phyloP scores from a whole-genome alignment of 2,329 filamentous ascomycete genomes.

The Claviceps lovelessii region DNA sequence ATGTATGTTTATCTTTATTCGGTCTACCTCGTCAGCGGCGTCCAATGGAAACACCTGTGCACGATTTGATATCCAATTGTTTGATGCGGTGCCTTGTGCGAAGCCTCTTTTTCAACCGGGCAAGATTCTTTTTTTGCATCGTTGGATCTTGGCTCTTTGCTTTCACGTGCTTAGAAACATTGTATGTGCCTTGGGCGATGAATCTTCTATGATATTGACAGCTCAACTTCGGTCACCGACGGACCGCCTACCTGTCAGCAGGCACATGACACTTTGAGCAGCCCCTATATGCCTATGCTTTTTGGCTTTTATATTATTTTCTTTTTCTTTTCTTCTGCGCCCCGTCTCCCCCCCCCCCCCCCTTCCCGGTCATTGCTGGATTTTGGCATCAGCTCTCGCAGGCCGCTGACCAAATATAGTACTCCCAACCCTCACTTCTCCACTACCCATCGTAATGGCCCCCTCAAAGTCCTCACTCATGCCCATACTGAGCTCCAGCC shows the following conservation, averaged over 20 bases:
- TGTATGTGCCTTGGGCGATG: too few species aligned
- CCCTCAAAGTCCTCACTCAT: conserved; percentile 97
- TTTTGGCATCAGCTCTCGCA: conserved; percentile 61
- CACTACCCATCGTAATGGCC: conserved; percentile 68
- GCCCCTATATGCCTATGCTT: too few species aligned
- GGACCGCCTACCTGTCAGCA: too few species aligned
- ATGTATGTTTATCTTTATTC: neutral
- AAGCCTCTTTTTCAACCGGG: neutral
- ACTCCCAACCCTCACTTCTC: conserved; percentile 82
- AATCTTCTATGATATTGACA: too few species aligned
- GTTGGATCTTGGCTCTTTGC: too few species aligned
- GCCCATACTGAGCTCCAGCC: conserved; percentile 88
- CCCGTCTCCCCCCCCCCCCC: too few species aligned
- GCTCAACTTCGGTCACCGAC: too few species aligned
- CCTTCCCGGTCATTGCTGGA: conserved; percentile 24
- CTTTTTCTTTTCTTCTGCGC: too few species aligned
- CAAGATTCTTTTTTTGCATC: too few species aligned
- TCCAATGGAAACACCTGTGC: neutral
- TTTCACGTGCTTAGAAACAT: too few species aligned
- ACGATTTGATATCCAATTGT: too few species aligned
- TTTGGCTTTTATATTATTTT: neutral
- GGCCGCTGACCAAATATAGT: conserved; percentile 84
- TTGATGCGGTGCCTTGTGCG: neutral
- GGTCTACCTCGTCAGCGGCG: neutral
- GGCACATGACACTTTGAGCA: too few species aligned